A percentile compares a stretch with the other conserved stretches of the same genome.
phyloP scores from a whole-genome alignment of 23 red algal genomes.

The Gracilaria domingensis region DNA sequence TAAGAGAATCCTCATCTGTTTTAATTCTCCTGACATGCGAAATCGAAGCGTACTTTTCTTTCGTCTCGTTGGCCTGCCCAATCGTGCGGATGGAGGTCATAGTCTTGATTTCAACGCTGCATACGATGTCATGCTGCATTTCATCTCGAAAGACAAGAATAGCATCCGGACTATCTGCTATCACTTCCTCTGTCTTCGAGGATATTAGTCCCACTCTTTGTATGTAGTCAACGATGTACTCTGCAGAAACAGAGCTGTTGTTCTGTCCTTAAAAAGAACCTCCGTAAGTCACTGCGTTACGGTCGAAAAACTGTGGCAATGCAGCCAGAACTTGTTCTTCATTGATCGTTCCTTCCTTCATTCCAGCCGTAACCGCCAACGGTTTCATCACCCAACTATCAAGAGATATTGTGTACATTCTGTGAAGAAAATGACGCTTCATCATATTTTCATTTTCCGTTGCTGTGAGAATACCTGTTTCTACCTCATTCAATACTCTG shows the following conservation, averaged over 20 bases:
- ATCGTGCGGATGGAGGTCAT: conserved; percentile 1
- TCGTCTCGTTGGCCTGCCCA: background rate
- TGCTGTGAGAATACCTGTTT: no score
- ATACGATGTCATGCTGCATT: background rate
- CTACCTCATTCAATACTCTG: no score
- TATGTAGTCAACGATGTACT: background rate
- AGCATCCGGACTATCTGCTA: conserved; percentile 17
- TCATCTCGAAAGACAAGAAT: background rate
- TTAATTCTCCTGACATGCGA: background rate
- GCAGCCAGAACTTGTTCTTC: conserved; percentile 1
- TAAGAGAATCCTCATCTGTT: background rate
- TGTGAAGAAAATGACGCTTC: no score
- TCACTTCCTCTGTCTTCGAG: background rate
- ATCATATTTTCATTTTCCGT: no score
- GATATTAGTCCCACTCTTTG: background rate
- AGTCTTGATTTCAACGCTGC: conserved; percentile 1
- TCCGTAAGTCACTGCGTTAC: no score
- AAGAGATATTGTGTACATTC: no score
- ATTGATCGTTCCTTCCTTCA: conserved; percentile 16
- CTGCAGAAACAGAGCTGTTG: background rate
- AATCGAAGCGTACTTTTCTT: background rate
- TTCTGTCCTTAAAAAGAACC: background rate
- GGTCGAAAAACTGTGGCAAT: background rate
- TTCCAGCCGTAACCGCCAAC: conserved; percentile 1
- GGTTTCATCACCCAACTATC: conserved; percentile 7